These are phyloP conservation scores for Dendrobium catenatum DNA, from an alignment of 106 monocot genomes.

Conservation along the genomic window DNA sequence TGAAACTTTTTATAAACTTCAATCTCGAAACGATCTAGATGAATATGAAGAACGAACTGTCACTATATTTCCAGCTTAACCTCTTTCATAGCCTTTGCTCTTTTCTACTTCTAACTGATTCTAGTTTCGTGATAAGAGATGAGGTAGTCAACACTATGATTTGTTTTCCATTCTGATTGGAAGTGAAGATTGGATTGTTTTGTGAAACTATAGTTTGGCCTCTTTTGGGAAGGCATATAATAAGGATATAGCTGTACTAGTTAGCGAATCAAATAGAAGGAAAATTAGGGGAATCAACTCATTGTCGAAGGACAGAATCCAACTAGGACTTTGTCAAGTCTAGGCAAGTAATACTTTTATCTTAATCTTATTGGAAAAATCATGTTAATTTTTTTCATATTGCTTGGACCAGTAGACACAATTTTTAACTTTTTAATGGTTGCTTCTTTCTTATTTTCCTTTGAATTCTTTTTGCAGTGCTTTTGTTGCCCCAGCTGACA, in stretches of 20 bases:
- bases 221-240: neutral
- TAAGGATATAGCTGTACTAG: neutral
- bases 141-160: neutral
- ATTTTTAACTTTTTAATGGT: neutral
- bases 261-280: neutral
- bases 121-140: neutral
- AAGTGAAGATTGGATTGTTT: neutral
- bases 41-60: too few relatives aligned
- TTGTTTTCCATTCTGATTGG: neutral
- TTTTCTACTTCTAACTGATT: neutral
- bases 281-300: neutral
- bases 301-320: neutral
- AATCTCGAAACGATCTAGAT: too few relatives aligned
- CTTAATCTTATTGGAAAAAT: neutral
- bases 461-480: slow-evolving; percentile 50
- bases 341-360: neutral
- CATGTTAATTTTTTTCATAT: neutral
- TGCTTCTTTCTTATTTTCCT: neutral
- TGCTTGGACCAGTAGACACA: neutral
- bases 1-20: too few relatives aligned
- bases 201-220: neutral
- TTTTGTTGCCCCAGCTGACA: slow-evolving; percentile 78
- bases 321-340: neutral
- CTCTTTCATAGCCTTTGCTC: neutral
- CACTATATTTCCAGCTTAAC: neutral